Conservation (phyloP, 192 early-diverging fungal genomes). For the Podila clonocystis region DNA sequence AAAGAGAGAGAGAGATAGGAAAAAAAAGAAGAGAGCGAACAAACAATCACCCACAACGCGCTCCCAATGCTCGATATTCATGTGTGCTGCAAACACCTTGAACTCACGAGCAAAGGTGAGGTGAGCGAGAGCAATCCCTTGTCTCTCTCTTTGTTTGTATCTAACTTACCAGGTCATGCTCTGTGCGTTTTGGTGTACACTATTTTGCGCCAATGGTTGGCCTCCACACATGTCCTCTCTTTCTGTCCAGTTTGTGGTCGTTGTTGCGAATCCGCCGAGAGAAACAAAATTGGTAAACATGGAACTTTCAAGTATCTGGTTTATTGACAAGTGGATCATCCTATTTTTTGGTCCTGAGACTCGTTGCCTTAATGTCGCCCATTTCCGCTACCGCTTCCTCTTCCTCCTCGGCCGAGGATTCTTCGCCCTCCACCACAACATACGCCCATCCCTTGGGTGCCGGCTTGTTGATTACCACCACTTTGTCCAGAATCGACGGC, state of each 20-base stretch:
- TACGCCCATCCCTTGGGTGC: slow-evolving; percentile 60
- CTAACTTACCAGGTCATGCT: background rate
- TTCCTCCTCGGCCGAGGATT: slow-evolving; percentile 43
- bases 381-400: slow-evolving; percentile 24
- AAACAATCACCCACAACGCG: background rate
- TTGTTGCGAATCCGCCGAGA: background rate
- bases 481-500: slow-evolving; percentile 40
- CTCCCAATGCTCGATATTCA: no score
- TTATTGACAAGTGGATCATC: no score
- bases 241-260: background rate
- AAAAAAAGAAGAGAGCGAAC: slow-evolving; percentile 4
- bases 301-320: no score
- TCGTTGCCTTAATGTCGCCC: background rate
- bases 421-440: slow-evolving; percentile 51
- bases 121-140: background rate
- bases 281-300: no score
- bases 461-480: slow-evolving; percentile 41
- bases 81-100: no score
- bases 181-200: background rate
- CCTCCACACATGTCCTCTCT: background rate
- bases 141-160: background rate
- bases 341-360: background rate
- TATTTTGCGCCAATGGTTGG: background rate
- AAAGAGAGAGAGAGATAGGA: background rate
- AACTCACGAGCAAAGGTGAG: no score